phyloP scores from a whole-genome alignment of 768 basidiomycete species.

The Suillus decipiens region DNA sequence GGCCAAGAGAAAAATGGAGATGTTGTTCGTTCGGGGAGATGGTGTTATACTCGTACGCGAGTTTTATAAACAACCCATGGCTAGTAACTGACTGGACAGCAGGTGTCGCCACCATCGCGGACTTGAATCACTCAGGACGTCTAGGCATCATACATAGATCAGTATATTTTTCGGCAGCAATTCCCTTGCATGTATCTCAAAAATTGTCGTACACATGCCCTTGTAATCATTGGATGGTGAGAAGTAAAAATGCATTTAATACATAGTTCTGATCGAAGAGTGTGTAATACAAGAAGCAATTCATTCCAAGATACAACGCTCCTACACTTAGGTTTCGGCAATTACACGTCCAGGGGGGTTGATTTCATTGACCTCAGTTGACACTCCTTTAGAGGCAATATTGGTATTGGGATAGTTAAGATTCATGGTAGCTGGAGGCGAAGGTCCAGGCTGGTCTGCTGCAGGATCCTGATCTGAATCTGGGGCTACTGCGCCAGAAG shows the following conservation, averaged over 20 bases:
- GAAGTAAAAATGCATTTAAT: conserved; percentile 4
- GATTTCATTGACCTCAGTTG: neutral
- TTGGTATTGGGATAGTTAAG: conserved; percentile 7
- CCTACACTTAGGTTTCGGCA: conserved; percentile 6
- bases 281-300: conserved; percentile 1
- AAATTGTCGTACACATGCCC: neutral
- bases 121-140: conserved; percentile 41
- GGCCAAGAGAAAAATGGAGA: conserved; percentile 92
- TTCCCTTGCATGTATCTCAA: conserved; percentile 7
- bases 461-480: conserved; percentile 55
- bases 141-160: conserved; percentile 2
- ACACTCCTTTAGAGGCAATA: conserved; percentile 1
- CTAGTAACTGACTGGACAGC: conserved; percentile 16
- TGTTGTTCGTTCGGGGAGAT: conserved; percentile 97
- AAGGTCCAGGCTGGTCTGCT: conserved; percentile 2
- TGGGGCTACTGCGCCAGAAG: conserved; percentile 57
- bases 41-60: conserved; percentile 88
- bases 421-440: conserved; percentile 2
- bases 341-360: conserved; percentile 9
- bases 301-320: conserved; percentile 2
- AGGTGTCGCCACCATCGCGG: conserved; percentile 84
- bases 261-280: conserved; percentile 4
- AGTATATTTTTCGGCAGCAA: conserved; percentile 36
- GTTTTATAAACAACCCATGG: neutral
- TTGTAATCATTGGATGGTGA: conserved; percentile 13